These are phyloP conservation scores for Suillus brevipes DNA, from an alignment of 768 basidiomycete species.

Conservation along the genomic window DNA sequence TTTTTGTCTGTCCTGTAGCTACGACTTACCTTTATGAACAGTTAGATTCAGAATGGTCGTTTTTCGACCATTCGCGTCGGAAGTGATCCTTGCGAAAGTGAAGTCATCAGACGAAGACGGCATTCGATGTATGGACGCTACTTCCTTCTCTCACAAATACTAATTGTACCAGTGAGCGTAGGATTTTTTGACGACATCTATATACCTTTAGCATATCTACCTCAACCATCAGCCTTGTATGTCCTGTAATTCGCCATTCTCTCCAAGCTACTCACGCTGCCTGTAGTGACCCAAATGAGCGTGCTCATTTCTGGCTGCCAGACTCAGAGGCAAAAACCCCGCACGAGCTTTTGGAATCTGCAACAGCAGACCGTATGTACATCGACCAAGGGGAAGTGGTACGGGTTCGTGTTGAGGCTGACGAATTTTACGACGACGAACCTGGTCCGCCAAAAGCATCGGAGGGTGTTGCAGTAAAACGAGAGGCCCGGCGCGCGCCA, in stretches of 20 bases:
- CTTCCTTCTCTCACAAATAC: neutral
- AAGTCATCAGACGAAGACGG: slow-evolving; percentile 84
- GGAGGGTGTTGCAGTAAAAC: slow-evolving; percentile 62
- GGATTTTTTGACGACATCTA: slow-evolving; percentile 96
- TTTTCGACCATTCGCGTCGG: slow-evolving; percentile 87
- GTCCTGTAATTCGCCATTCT: slow-evolving; percentile 23
- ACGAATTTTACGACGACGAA: slow-evolving; percentile 85
- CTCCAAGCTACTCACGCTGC: neutral
- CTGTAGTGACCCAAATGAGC: slow-evolving; percentile 75
- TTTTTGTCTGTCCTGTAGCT: neutral
- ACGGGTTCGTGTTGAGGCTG: slow-evolving; percentile 75
- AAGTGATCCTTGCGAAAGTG: slow-evolving; percentile 88
- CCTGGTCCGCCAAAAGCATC: slow-evolving; percentile 78
- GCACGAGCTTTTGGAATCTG: slow-evolving; percentile 70
- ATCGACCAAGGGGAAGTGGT: slow-evolving; percentile 76
- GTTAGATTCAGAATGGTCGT: slow-evolving; percentile 88
- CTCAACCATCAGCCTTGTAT: slow-evolving; percentile 79
- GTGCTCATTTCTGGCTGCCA: slow-evolving; percentile 82
- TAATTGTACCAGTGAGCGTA: slow-evolving; percentile 59
- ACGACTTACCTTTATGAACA: slow-evolving; percentile 30
- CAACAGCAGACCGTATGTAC: slow-evolving; percentile 70
- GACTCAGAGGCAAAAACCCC: slow-evolving; percentile 50
- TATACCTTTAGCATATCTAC: slow-evolving; percentile 76
- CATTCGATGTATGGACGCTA: slow-evolving; percentile 64
- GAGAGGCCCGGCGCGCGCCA: slow-evolving; percentile 53